Conservation (phyloP, 2,329 filamentous ascomycete genomes). For the Cercospora berteroae region DNA sequence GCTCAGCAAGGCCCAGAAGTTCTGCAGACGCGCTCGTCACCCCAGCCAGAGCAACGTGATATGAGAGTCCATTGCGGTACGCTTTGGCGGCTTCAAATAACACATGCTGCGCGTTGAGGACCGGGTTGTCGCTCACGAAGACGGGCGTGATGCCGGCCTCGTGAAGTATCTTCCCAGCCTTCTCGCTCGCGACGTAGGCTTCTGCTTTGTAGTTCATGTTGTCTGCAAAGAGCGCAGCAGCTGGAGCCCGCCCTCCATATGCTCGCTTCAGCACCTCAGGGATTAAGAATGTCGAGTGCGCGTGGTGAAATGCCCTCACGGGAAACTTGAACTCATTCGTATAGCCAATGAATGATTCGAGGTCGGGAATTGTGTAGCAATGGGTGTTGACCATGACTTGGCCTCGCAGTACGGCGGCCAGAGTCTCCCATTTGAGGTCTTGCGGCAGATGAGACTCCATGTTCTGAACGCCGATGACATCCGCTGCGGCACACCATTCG, state of each 20-base stretch:
- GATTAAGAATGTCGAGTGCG: slow-evolving; percentile 64
- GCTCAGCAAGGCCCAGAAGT: slow-evolving; percentile 39
- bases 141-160: slow-evolving; percentile 64
- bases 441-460: slow-evolving; percentile 60
- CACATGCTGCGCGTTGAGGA: slow-evolving; percentile 67
- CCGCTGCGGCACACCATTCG: slow-evolving; percentile 64
- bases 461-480: slow-evolving; percentile 50
- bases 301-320: slow-evolving; percentile 67
- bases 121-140: slow-evolving; percentile 70
- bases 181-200: slow-evolving; percentile 62
- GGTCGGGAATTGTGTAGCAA: slow-evolving; percentile 66
- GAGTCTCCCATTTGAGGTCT: slow-evolving; percentile 62
- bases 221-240: slow-evolving; percentile 65
- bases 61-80: slow-evolving; percentile 43
- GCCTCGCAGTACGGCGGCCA: slow-evolving; percentile 62
- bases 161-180: slow-evolving; percentile 64
- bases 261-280: slow-evolving; percentile 56
- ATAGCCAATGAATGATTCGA: slow-evolving; percentile 68
- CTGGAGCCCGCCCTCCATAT: slow-evolving; percentile 42
- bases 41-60: slow-evolving; percentile 43
- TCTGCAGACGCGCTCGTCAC: slow-evolving; percentile 44
- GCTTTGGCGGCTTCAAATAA: slow-evolving; percentile 57
- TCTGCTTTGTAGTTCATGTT: slow-evolving; percentile 68
- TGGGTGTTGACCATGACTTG: slow-evolving; percentile 70
- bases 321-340: slow-evolving; percentile 70